Evolutionary conservation across 208 protist genomes (phyloP), one percentile per base, ranked within the genome.

Genomic region (Leishmania tropica): DNA sequence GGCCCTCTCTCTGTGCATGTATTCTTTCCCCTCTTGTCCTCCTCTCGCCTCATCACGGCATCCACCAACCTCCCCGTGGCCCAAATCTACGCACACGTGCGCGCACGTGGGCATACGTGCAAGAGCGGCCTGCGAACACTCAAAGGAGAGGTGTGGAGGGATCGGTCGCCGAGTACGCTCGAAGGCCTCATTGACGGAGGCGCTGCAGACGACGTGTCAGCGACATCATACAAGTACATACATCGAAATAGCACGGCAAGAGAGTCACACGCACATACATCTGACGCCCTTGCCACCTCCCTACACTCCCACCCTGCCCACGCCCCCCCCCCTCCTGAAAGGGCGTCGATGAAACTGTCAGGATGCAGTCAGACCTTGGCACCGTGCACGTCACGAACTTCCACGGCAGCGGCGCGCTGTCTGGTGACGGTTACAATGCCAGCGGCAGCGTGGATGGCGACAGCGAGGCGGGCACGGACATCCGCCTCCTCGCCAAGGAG

Each of bases 351-450:
- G 10, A 31, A 31, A 28, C 24, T 51, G 15, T 6, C 17, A 48
- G 13, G 56, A 98, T 98, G 93, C 90, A 96, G 65, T 83, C 89
- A 1, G 93, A 98, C 81, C 76, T 90, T 4, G 95, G 95, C 11
- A 64, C 87, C 31, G 92, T 98, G 73, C 90, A 95, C 65, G 92
- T 95, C 45, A 96, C 93, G 53, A 97, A 97, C 88, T 92, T 95
- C 64, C 90, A 90, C 40, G 94, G 91, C 83, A 85, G 85, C 42
- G 83, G 85, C 37, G 47, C 64, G 3, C 67, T 58, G 31, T 75
- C 78, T 13, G 82, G 84, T 72, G 77, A 88, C 67, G 72, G 83
- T 81, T 67, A 73, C 80, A 67, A 54, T 74, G 70, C 42, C 70
- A 51, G 51, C 21, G 77, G 68, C 75, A 68, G 78, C 51, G 79